These are phyloP conservation scores for Monosporascus sp. DNA, from an alignment of 2,329 filamentous ascomycete species.

Conservation along the genomic window DNA sequence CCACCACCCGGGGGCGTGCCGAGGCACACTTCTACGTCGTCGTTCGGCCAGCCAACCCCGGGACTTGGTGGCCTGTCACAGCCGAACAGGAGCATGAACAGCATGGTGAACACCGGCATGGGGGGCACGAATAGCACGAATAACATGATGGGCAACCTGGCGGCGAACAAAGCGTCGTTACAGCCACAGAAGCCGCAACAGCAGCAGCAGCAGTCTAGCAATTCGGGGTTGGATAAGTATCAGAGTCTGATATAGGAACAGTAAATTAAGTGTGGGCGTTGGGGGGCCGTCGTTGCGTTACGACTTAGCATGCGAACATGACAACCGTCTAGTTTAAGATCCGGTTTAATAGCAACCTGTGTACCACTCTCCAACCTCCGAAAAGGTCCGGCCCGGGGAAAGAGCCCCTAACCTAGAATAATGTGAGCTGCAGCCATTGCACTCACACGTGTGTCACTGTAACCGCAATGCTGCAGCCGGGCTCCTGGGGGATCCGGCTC, in stretches of 20 bases:
- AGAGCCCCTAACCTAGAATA: too few relatives aligned
- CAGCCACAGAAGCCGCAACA: conserved; percentile 15
- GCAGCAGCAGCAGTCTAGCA: conserved; percentile 26
- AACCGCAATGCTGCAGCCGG: too few relatives aligned
- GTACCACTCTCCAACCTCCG: too few relatives aligned
- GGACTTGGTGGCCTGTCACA: conserved; percentile 11
- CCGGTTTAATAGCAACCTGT: too few relatives aligned
- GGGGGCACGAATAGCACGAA: conserved; percentile 17
- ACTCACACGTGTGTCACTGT: too few relatives aligned
- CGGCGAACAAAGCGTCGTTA: not conserved
- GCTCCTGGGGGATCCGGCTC: too few relatives aligned
- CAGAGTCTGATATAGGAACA: conserved; percentile 53
- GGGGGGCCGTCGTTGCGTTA: not conserved
- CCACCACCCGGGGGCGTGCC: conserved; percentile 35
- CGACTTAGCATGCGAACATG: too few relatives aligned
- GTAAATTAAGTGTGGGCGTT: not conserved
- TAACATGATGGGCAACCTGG: conserved; percentile 13
- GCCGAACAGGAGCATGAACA: conserved; percentile 18
- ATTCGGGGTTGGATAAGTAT: conserved; percentile 59
- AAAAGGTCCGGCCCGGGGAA: too few relatives aligned
- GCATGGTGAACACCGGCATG: conserved; percentile 14
- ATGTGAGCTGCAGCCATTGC: too few relatives aligned
- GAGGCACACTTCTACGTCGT: conserved; percentile 18
- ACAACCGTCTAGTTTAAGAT: too few relatives aligned
- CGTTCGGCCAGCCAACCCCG: conserved; percentile 19